Conservation (phyloP, 163 green algal genomes). For the Scenedesmus sp. region DNA sequence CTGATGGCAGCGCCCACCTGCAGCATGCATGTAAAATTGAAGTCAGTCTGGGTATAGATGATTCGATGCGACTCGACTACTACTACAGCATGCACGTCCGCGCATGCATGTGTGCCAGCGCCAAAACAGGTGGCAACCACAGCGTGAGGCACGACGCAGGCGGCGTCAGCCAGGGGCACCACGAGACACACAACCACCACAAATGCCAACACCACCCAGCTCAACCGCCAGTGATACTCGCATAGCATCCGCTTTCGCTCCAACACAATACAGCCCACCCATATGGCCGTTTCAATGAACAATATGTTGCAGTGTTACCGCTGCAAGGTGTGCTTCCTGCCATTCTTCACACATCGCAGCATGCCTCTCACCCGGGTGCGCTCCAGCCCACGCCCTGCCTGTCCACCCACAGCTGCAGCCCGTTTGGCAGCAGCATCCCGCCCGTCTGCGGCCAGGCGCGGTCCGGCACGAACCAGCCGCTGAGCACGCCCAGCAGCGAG, state of each 20-base stretch:
- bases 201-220: too few species aligned
- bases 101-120: background rate
- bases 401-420: slow-evolving; percentile 50
- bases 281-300: too few species aligned
- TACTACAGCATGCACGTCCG: background rate
- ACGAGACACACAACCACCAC: too few species aligned
- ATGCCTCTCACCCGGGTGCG: background rate
- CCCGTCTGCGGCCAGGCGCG: slow-evolving; percentile 15
- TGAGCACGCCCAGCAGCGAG: slow-evolving; percentile 29
- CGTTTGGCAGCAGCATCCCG: slow-evolving; percentile 21
- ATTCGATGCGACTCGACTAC: background rate
- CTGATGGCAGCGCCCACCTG: slow-evolving; percentile 30
- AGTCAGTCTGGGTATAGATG: too few species aligned
- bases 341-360: background rate
- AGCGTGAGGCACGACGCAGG: too few species aligned
- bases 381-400: slow-evolving; percentile 43
- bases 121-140: background rate
- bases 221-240: too few species aligned
- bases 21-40: background rate
- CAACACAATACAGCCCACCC: too few species aligned
- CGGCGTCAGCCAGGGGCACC: too few species aligned
- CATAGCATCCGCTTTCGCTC: too few species aligned
- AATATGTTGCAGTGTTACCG: too few species aligned
- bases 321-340: background rate
- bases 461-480: slow-evolving; percentile 14